Conservation (phyloP, 2,329 filamentous ascomycete species). For the Penicillium sp. region DNA sequence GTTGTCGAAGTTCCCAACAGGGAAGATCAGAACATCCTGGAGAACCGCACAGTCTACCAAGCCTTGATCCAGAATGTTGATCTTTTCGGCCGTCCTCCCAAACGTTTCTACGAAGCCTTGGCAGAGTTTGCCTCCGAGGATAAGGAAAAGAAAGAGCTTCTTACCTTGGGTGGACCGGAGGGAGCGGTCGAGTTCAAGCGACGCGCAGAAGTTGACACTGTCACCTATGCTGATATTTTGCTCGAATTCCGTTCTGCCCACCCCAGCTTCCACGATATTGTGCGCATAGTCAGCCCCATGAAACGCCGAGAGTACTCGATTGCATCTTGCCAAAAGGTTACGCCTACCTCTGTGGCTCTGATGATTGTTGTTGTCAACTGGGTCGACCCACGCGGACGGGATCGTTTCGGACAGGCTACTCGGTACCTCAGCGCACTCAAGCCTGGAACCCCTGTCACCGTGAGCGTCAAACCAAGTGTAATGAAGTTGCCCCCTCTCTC, state of each 20-base stretch:
- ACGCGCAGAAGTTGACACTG: conserved; percentile 81
- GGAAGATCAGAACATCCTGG: conserved; percentile 68
- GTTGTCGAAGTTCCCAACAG: conserved; percentile 88
- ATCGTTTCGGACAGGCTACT: conserved; percentile 88
- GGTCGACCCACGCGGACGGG: conserved; percentile 82
- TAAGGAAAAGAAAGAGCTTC: conserved; percentile 74
- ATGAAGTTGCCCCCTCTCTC: conserved; percentile 94
- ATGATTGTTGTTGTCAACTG: conserved; percentile 98
- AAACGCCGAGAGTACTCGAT: conserved; percentile 99
- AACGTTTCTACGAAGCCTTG: conserved; percentile 94
- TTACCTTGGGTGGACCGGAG: conserved; percentile 69
- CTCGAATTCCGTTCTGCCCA: conserved; percentile 86
- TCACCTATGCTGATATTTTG: conserved; percentile 87
- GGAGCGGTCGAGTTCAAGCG: conserved; percentile 89
- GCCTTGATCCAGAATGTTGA: conserved; percentile 88
- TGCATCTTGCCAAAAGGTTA: conserved; percentile 92
- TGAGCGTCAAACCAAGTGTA: conserved; percentile 93
- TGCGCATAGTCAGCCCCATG: conserved; percentile 80
- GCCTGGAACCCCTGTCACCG: conserved; percentile 75
- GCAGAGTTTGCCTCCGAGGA: conserved; percentile 81
- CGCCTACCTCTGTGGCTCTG: conserved; percentile 80
- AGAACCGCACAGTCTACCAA: conserved; percentile 91
- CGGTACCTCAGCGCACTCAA: conserved; percentile 77
- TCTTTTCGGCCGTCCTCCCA: conserved; percentile 93
- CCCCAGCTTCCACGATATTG: conserved; percentile 81